phyloP scores from a whole-genome alignment of 2,329 filamentous ascomycete genomes.

The Penicillium sp. region DNA sequence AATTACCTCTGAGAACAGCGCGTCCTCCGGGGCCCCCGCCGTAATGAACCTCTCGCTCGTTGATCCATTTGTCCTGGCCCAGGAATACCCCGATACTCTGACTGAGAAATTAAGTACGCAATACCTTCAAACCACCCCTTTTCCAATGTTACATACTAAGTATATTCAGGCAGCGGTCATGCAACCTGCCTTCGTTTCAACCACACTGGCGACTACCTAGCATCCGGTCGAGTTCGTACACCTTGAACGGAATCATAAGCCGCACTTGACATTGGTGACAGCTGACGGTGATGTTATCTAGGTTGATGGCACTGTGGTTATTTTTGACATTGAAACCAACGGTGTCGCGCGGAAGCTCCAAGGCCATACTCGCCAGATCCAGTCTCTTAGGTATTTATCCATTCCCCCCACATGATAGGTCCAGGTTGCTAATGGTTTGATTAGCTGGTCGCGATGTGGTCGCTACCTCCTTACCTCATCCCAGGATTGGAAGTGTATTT shows the following conservation, averaged over 20 bases:
- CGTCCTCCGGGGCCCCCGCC: neutral
- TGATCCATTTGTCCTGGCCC: conserved; percentile 69
- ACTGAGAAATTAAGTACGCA: conserved; percentile 76
- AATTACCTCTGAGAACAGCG: neutral
- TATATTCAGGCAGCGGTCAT: conserved; percentile 57
- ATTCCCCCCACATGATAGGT: neutral
- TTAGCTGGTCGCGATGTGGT: conserved; percentile 85
- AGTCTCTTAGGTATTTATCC: conserved; percentile 66
- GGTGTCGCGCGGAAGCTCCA: conserved; percentile 91
- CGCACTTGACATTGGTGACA: neutral
- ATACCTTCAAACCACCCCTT: no score
- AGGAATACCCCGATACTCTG: conserved; percentile 88
- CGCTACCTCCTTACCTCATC: conserved; percentile 89
- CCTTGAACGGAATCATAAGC: neutral
- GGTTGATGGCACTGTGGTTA: conserved; percentile 86
- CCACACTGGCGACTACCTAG: conserved; percentile 89
- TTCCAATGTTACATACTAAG: conserved; percentile 9
- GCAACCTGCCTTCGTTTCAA: conserved; percentile 79
- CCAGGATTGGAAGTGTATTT: conserved; percentile 92
- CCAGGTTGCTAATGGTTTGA: neutral
- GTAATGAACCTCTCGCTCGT: conserved; percentile 70
- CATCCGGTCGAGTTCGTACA: conserved; percentile 73
- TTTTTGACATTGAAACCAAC: conserved; percentile 97
- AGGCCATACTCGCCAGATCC: conserved; percentile 90
- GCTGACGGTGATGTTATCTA: conserved; percentile 28